Base-by-base conservation (phyloP, 2,329 filamentous ascomycete genomes). In the Leptographium lundbergii region DNA sequence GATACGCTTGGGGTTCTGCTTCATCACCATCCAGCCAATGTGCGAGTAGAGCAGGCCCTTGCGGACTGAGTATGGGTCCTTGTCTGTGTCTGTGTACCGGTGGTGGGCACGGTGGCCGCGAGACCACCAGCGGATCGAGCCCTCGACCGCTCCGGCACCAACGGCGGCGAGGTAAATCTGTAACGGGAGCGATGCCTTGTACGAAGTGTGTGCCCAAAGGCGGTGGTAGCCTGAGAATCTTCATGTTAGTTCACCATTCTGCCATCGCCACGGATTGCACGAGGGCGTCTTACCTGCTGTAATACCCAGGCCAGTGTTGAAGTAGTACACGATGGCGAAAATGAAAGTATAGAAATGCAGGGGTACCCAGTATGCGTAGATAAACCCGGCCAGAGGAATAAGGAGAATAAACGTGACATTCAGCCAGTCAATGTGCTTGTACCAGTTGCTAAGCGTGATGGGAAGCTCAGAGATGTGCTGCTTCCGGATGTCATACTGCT, bases 361-460 rank as follows among this genome's bases (percentile, higher is more conserved):
- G 59, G 89, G 89, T 53, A 89, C 86, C 86, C 87, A 95, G 74
- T 88, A 84, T 57, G 90, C 80, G 58, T 83, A 80, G 66, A 94
- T 73, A 69, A 87, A 81, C 63, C 91, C 91, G 60, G 81, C 77
- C 54, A 91, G 62, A 50, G 91, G 91, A 53, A 95, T 80, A 65
- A 87, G 78, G 64, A 95, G 73, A 70, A 95, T 92, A 71, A 96
- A 81, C 63, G 79, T 81, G 63, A 89, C 85, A 73, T 95, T 96
- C 65, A 96, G 80, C 90, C 91, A 96, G 80, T 95, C 91, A 77
- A 96, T 81, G 70, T 96, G 91, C 76, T 91, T 87, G 75, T 91
- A 85, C 88, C 89, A 94, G 77, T 95, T 96, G 68, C 79, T 76
- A 73, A 78, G 80, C 61, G 89, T 95, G 66, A 95, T 86, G 60